Evolutionary conservation across 345 rosid species (phyloP).

Genomic region (Viola odorata): DNA sequence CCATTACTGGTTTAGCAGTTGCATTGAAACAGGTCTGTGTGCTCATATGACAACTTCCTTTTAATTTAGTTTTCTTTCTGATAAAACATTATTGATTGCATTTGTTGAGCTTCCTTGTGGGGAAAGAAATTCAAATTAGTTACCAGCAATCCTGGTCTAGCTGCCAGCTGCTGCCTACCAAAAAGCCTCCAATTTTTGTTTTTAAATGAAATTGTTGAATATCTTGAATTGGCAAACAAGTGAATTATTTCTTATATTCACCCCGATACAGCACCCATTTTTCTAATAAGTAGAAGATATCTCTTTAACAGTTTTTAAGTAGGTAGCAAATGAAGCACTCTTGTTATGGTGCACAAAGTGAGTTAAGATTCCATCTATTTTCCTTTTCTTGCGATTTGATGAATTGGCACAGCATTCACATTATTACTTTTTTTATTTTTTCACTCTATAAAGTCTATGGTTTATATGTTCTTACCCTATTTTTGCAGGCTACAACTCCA

Average conservation of each 20-base stretch:
- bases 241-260: too few relatives aligned
- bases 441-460: neutral
- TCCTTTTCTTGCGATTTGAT: neutral
- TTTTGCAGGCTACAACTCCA: conserved; percentile 69
- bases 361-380: too few relatives aligned
- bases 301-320: too few relatives aligned
- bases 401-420: neutral
- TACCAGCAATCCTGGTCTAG: neutral
- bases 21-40: conserved; percentile 75
- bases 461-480: neutral
- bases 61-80: neutral
- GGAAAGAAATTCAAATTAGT: neutral
- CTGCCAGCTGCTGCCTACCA: too few relatives aligned
- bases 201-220: too few relatives aligned
- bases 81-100: neutral
- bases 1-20: conserved; percentile 93
- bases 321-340: too few relatives aligned
- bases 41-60: neutral
- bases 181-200: too few relatives aligned
- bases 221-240: too few relatives aligned
- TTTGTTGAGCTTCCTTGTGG: neutral
- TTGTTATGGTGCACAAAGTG: too few relatives aligned
- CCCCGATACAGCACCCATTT: too few relatives aligned
- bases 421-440: neutral
- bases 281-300: too few relatives aligned